Evolutionary conservation across 2,329 filamentous ascomycete species (phyloP), one percentile per base, ranked within the genome.

Genomic region (Botrytis aclada): DNA sequence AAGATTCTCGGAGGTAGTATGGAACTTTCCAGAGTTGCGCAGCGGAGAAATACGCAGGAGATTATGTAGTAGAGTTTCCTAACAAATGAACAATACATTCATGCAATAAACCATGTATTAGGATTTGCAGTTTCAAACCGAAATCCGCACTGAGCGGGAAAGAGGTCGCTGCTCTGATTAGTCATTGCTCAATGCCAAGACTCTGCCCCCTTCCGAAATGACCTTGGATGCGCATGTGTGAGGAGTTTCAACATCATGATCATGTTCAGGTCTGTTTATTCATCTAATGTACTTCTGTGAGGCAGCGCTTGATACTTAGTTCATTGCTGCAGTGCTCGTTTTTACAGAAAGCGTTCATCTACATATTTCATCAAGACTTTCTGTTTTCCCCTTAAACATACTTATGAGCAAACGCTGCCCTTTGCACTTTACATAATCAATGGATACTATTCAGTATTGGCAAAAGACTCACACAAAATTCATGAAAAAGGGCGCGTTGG

Each of bases 321-420:
- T 47, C 3, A 25, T 47, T 47, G 8, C 47, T 29, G 5, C 29
- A 6, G 2, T 29, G 12, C 25, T 54, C 47, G 4, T 54, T 54
- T n/a, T 14, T 51, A 25, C 25, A 51, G 22, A 14, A n/a, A 51
- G 6, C 25, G n/a, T 54, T 0, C 3, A 54, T 54, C 12, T 16
- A 54, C 2, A 29, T 3, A 54, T 10, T 14, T 54, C 47, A n/a
- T 54, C 12, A 54, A n/a, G 47, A n/a, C 25, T 54, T 54, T 12
- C 47, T 54, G 4, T 54, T 7, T 10, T 54, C 1, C 25, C 1
- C 4, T 54, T n/a, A 25, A 51, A 51, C 2, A 54, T 54, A 54
- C 10, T 2, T 2, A n/a, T 14, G 12, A n/a, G 25, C 4, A 14
- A 14, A n/a, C 3, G 10, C 12, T 0, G 0, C 14, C 1, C 14